Conservation (phyloP, 2,329 filamentous ascomycete species). For the Calonectria henricotiae region DNA sequence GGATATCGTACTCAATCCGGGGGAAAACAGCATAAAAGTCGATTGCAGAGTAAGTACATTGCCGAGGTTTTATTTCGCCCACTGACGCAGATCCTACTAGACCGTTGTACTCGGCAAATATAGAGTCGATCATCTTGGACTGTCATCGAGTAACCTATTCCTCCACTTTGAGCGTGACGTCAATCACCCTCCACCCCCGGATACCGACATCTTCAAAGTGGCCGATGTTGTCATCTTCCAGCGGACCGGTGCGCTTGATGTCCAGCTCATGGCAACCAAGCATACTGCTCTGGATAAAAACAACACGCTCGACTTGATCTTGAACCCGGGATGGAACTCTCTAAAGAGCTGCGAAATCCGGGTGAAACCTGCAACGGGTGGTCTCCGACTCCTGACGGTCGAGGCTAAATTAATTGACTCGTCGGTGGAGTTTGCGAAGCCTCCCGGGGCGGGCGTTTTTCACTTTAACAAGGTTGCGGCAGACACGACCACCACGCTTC, state of each 20-base stretch:
- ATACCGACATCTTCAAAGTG: conserved; percentile 70
- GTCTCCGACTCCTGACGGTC: conserved; percentile 75
- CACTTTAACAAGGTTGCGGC: conserved; percentile 65
- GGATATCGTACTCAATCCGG: conserved; percentile 62
- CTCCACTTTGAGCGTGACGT: conserved; percentile 77
- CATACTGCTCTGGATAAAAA: conserved; percentile 85
- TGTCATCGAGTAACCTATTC: conserved; percentile 76
- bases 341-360: conserved; percentile 73
- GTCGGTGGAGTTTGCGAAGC: conserved; percentile 63
- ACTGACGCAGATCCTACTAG: conserved; percentile 61
- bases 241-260: conserved; percentile 77
- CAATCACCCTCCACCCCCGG: conserved; percentile 64
- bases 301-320: conserved; percentile 82
- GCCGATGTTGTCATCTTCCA: conserved; percentile 83
- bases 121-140: conserved; percentile 79
- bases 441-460: conserved; percentile 70
- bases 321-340: conserved; percentile 83
- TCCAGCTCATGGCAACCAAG: conserved; percentile 77
- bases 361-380: conserved; percentile 77
- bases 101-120: conserved; percentile 81
- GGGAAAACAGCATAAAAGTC: conserved; percentile 62
- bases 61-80: conserved; percentile 49
- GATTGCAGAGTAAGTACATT: conserved; percentile 56
- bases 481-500: conserved; percentile 70
- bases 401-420: conserved; percentile 70